These are phyloP conservation scores for Emericellopsis cladophorae DNA, from an alignment of 2,329 filamentous ascomycete species.

Conservation along the genomic window DNA sequence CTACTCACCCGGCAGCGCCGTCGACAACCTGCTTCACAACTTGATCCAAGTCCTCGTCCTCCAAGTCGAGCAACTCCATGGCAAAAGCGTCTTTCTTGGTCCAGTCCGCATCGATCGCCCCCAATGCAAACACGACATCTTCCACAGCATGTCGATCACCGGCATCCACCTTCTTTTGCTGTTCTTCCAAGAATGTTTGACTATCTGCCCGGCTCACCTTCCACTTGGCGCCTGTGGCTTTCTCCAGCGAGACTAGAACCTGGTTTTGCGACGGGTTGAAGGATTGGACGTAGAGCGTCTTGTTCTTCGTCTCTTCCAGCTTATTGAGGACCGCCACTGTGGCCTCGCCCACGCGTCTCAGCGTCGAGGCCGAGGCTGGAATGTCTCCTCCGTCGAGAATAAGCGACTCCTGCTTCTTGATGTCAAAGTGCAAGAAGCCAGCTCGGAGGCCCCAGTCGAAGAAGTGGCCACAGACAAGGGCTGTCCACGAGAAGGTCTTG, in stretches of 20 bases:
- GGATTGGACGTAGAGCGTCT: conserved; percentile 31
- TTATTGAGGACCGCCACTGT: conserved; percentile 35
- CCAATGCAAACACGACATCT: conserved; percentile 35
- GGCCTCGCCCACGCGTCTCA: conserved; percentile 33
- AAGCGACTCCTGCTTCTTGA: conserved; percentile 24
- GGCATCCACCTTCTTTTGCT: conserved; percentile 19
- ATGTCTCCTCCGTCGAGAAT: conserved; percentile 39
- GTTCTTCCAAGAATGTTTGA: conserved; percentile 22
- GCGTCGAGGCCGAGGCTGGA: conserved; percentile 33
- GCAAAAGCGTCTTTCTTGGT: conserved; percentile 27
- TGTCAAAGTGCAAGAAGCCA: conserved; percentile 27
- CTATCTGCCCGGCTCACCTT: conserved; percentile 18
- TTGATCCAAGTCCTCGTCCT: conserved; percentile 31
- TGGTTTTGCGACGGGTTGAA: conserved; percentile 33
- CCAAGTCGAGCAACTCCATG: conserved; percentile 31
- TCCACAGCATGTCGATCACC: conserved; percentile 25
- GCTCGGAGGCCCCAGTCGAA: conserved; percentile 35
- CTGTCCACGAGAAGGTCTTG: conserved; percentile 36
- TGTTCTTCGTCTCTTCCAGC: conserved; percentile 38
- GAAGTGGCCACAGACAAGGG: conserved; percentile 28
- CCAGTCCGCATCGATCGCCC: conserved; percentile 35
- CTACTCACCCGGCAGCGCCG: neutral
- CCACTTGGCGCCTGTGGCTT: conserved; percentile 29
- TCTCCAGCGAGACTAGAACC: conserved; percentile 34
- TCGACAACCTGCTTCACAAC: conserved; percentile 23